phyloP scores from a whole-genome alignment of 2,329 filamentous ascomycete genomes.

The Myriosclerotinia curreyana region DNA sequence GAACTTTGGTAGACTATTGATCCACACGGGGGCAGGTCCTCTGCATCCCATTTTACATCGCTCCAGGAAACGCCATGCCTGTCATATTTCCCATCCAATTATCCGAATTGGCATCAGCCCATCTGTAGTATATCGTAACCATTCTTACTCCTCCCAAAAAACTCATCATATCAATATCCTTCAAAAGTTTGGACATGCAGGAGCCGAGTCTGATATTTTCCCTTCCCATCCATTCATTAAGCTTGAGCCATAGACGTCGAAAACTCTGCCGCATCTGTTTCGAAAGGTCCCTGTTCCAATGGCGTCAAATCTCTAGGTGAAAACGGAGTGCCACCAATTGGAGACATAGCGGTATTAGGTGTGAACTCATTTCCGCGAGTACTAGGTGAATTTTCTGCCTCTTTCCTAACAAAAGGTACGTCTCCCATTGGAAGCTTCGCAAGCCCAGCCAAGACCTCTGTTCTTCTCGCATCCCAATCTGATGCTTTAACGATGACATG shows the following conservation, averaged over 20 bases:
- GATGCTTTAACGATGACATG: constrained; percentile 66
- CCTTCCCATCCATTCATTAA: constrained; percentile 19
- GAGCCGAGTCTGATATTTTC: neutral
- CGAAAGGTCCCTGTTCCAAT: constrained; percentile 20
- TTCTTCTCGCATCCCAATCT: constrained; percentile 59
- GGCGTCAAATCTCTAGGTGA: constrained; percentile 15
- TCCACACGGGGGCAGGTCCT: neutral
- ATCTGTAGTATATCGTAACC: neutral
- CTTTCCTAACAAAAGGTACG: constrained; percentile 22
- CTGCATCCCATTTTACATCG: neutral
- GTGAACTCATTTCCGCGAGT: constrained; percentile 15
- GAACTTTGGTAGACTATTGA: neutral
- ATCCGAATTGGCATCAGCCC: neutral
- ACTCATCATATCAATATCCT: neutral
- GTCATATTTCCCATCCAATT: neutral
- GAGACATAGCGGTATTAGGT: constrained; percentile 24
- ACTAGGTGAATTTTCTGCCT: constrained; percentile 4
- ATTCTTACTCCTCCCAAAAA: neutral
- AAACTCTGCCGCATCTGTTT: constrained; percentile 34
- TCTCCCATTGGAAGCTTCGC: constrained; percentile 36
- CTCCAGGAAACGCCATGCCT: constrained; percentile 9
- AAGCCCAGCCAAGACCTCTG: constrained; percentile 51
- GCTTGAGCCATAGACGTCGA: constrained; percentile 33
- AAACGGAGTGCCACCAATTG: constrained; percentile 15
- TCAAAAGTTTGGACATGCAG: neutral